Base-by-base conservation (phyloP, 495 filamentous ascomycete species). In the Chlorociboria aeruginascens region DNA sequence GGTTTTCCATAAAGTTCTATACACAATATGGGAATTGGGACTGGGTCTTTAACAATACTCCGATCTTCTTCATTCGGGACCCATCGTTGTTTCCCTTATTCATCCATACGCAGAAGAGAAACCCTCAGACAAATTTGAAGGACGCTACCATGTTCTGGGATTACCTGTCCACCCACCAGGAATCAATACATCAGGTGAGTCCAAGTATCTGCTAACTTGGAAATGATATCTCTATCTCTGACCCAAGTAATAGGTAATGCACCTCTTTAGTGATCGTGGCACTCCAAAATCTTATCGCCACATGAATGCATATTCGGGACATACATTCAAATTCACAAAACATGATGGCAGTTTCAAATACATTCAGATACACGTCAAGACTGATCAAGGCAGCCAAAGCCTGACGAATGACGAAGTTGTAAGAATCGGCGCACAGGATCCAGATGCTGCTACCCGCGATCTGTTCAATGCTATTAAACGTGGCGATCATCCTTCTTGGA, bases 11-110 rank as follows among this genome's bases (percentile, higher is more conserved):
- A 7, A 74, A 80, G 63, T 80, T 84, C 66, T 85, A 82, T 56
- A 88, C 85, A 3, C 68, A 82, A 11, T 79, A 90, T 56, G 83
- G 82, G 9, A 86, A 87, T 61, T 83, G 75, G 69, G 84, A 88
- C 53, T 76, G 73, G 65, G 79, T 83, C 32, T 75, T 70, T 55
- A 80, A 80, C 64, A 77, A 81, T 60, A 77, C 74, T 8, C 83
- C 83, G 0, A 73, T 88, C 32, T 88, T 87, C 71, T 88, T 87
- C 67, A 59, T 85, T n/a, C 77, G 83, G 8, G 83, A 87, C 51
- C 80, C 83, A 0, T 63, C 72, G 57, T 83, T 86, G 60, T 85
- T 85, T 59, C 82, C 83, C 11, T 66, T 74, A 37, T 72, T 88
- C 55, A 86, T 83, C 51, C 83, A 79, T 52, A 79, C 82, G 10